Conservation (phyloP, 208 protist genomes). For the Wallacemonas sp. region DNA sequence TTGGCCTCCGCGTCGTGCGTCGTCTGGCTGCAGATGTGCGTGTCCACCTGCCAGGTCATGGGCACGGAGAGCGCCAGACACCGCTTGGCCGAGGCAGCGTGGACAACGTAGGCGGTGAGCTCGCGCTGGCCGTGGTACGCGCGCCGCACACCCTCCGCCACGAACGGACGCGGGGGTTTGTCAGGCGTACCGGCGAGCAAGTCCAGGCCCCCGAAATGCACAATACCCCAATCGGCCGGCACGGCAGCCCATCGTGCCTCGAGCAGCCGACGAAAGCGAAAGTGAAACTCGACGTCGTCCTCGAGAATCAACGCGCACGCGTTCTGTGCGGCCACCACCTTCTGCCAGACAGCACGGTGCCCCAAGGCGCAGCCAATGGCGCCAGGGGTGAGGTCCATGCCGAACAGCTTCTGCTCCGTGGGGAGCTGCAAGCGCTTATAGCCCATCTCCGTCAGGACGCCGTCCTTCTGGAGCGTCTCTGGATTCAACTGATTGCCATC, state of each 20-base stretch:
- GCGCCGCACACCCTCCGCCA: conserved; percentile 75
- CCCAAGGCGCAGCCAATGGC: conserved; percentile 88
- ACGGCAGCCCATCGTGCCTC: conserved; percentile 54
- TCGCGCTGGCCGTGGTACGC: conserved; percentile 90
- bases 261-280: conserved; percentile 62
- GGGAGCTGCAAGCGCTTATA: conserved; percentile 75
- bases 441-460: conserved; percentile 73
- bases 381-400: conserved; percentile 90
- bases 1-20: conserved; percentile 51
- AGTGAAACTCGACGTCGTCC: conserved; percentile 91
- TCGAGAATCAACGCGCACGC: conserved; percentile 79
- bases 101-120: conserved; percentile 88
- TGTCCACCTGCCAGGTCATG: conserved; percentile 94
- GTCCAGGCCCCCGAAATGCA: conserved; percentile 89
- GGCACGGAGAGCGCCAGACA: conserved; percentile 78
- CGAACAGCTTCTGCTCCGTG: conserved; percentile 84
- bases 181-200: conserved; percentile 55
- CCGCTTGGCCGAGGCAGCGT: conserved; percentile 63
- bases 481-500: conserved; percentile 73
- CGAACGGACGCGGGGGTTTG: conserved; percentile 84
- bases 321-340: conserved; percentile 42
- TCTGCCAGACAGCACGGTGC: conserved; percentile 83
- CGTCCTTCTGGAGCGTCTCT: conserved; percentile 36
- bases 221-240: conserved; percentile 87
- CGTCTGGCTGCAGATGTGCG: conserved; percentile 78